These are phyloP conservation scores for Eimeria sp. DNA, from an alignment of 169 alveolate species.

Conservation along the genomic window DNA sequence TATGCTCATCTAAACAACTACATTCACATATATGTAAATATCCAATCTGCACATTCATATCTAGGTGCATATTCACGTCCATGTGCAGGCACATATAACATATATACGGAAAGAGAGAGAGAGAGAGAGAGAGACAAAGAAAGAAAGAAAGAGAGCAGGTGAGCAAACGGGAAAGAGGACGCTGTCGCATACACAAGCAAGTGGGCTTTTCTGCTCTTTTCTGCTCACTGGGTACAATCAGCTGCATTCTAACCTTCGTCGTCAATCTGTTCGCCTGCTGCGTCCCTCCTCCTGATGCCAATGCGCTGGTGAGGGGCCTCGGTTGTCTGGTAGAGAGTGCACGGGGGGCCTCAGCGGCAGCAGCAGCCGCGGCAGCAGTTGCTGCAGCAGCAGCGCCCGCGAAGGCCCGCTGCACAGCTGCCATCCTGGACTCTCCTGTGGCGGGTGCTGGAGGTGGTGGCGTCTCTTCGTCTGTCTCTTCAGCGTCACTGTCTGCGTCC, in stretches of 20 bases:
- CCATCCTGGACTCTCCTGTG: conserved; percentile 15
- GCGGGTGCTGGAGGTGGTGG: not conserved
- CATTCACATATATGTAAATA: too few relatives aligned
- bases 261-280: not conserved
- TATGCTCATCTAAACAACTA: too few relatives aligned
- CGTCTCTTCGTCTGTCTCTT: conserved; percentile 7
- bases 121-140: not conserved
- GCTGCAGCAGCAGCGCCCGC: conserved; percentile 65
- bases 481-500: conserved; percentile 14
- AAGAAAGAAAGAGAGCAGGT: not conserved
- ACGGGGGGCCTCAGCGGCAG: conserved; percentile 57
- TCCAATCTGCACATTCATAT: too few relatives aligned
- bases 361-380: conserved; percentile 52
- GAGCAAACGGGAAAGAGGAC: not conserved
- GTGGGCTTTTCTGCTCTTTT: not conserved
- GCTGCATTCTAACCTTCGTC: conserved; percentile 22
- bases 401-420: conserved; percentile 28
- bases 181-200: not conserved
- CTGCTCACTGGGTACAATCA: conserved; percentile 9
- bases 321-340: not conserved
- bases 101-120: not conserved
- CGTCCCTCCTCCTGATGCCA: not conserved
- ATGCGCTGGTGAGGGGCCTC: not conserved
- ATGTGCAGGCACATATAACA: not conserved
- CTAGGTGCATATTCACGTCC: too few relatives aligned